These are phyloP conservation scores for Kazachstania africana DNA, from an alignment of 805 yeast species.

Conservation along the genomic window DNA sequence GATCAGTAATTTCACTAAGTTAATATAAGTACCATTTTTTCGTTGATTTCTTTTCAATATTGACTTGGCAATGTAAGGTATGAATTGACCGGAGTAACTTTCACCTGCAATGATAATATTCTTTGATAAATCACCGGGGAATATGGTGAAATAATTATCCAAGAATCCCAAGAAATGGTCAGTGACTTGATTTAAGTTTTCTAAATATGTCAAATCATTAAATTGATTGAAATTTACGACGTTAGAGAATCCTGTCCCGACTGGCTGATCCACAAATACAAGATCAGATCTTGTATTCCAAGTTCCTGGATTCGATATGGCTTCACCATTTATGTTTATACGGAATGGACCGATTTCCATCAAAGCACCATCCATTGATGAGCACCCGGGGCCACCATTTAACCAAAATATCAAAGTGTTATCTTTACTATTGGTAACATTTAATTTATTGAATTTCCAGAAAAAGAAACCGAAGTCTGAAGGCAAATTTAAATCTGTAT, in stretches of 20 bases:
- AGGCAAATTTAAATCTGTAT: constrained; percentile 16
- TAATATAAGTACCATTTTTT: constrained; percentile 5
- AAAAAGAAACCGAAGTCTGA: constrained; percentile 40
- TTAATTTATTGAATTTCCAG: constrained; percentile 49
- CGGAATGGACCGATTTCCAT: constrained; percentile 88
- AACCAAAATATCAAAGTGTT: constrained; percentile 65
- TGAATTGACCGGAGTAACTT: constrained; percentile 93
- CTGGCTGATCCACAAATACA: constrained; percentile 87
- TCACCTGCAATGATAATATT: constrained; percentile 83
- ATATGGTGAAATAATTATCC: constrained; percentile 49
- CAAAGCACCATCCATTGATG: constrained; percentile 94
- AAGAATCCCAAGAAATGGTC: constrained; percentile 55
- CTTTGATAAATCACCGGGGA: constrained; percentile 57
- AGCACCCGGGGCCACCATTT: constrained; percentile 98
- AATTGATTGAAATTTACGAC: constrained; percentile 24
- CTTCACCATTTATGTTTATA: constrained; percentile 34
- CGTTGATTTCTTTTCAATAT: constrained; percentile 20
- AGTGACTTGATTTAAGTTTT: constrained; percentile 31
- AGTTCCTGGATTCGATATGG: constrained; percentile 54
- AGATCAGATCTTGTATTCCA: constrained; percentile 78
- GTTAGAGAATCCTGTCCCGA: constrained; percentile 82
- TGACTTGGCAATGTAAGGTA: constrained; percentile 72
- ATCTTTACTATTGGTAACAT: constrained; percentile 22
- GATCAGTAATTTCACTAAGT: constrained; percentile 57
- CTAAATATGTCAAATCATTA: constrained; percentile 7